Evolutionary conservation across 2,329 filamentous ascomycete species (phyloP), one percentile per base, ranked within the genome.

Genomic region (Pseudopyrenochaeta lycopersici): DNA sequence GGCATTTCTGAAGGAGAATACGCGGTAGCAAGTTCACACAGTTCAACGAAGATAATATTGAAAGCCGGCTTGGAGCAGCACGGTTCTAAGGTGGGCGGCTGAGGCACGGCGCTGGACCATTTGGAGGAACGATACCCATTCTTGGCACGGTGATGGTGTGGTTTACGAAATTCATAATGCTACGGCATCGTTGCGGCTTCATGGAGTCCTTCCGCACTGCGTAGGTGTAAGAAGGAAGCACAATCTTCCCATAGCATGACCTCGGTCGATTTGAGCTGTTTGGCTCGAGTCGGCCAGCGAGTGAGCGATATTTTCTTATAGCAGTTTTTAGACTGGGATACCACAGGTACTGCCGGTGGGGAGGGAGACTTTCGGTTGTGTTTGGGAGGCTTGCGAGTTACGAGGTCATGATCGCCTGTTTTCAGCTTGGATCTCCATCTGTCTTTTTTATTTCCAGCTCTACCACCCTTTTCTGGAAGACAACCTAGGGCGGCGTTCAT

Each of bases 401-500:
- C 18, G 54, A 58, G 44, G 39, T 54, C 14, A 57, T 32, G 45
- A 50, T 11, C 35, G 42, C 31, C 54, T 60, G 46, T 40, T 42
- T 50, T 54, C 46, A 35, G n/a, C n/a, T n/a, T n/a, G n/a, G n/a
- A n/a, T n/a, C n/a, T 27, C 9, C 23, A 40, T 58, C 30, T 20
- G 32, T 35, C 27, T 31, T 36, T 47, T n/a, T 20, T 38, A 20
- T n/a, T 42, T 21, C 30, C 30, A 29, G 36, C 23, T 29, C 20
- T 41, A 27, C 21, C 21, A 27, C 23, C 20, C 21, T 39, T 9
- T 38, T 30, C 44, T 46, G 32, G 6, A 39, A 62, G 57, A 62
- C 47, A 49, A 5, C 45, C 56, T 62, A 67, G 66, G 65, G 56
- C 46, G 64, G 67, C 58, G 67, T 70, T 65, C 23, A 63, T 70